Conservation (phyloP, 345 rosid species). For the Pelargonium nanum region DNA sequence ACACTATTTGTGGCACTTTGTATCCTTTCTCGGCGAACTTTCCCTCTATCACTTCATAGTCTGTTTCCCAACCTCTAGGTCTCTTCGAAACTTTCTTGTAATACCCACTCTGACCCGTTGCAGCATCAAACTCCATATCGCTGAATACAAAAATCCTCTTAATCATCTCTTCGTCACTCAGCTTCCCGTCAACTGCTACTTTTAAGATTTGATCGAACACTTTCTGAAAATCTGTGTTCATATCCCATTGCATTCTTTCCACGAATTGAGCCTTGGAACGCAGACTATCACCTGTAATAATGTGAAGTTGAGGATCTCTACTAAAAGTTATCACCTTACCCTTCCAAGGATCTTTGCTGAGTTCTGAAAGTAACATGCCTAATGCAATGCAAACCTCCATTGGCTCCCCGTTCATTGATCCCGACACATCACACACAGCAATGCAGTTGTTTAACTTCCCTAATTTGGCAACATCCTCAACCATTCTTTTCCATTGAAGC, state of each 20-base stretch:
- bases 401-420: slow-evolving; percentile 34
- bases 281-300: slow-evolving; percentile 23
- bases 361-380: slow-evolving; percentile 37
- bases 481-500: slow-evolving; percentile 54
- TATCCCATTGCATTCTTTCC: slow-evolving; percentile 18
- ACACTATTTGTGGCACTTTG: slow-evolving; percentile 16
- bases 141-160: slow-evolving; percentile 20
- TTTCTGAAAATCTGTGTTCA: slow-evolving; percentile 31
- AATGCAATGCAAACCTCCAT: slow-evolving; percentile 52
- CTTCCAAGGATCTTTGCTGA: slow-evolving; percentile 51
- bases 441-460: slow-evolving; percentile 43
- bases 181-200: slow-evolving; percentile 32
- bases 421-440: slow-evolving; percentile 53
- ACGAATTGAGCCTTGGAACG: slow-evolving; percentile 26
- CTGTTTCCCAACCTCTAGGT: slow-evolving; percentile 8
- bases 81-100: background rate
- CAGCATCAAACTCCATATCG: slow-evolving; percentile 13
- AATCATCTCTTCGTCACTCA: slow-evolving; percentile 44
- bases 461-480: slow-evolving; percentile 32
- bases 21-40: slow-evolving; percentile 10
- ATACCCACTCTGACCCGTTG: too few relatives aligned
- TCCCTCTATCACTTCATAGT: slow-evolving; percentile 8
- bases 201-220: slow-evolving; percentile 42
- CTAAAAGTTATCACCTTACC: slow-evolving; percentile 53
- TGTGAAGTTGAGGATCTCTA: slow-evolving; percentile 23